A percentile compares a stretch with the other conserved stretches of the same genome.
Conservation (phyloP, 2,329 filamentous ascomycete genomes). For the Tolypocladium sp. region DNA sequence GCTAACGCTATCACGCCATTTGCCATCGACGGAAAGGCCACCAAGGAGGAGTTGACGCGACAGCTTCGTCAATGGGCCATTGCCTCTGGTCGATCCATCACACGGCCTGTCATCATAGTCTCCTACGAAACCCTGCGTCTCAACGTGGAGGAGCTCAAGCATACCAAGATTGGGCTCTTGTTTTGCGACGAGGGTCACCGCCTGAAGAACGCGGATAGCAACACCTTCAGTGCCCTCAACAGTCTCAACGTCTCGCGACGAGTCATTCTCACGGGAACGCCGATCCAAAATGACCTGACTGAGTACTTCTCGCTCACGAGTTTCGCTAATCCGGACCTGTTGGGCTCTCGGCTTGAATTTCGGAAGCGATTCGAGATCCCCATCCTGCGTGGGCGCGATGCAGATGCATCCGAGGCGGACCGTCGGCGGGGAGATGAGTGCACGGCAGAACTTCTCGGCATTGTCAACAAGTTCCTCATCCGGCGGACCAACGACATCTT, state of each 20-base stretch:
- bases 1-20: constrained; percentile 86
- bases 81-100: constrained; percentile 78
- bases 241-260: constrained; percentile 81
- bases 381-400: constrained; percentile 84
- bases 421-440: constrained; percentile 76
- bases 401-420: constrained; percentile 76
- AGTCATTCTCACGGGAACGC: constrained; percentile 92
- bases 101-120: constrained; percentile 89
- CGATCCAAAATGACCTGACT: constrained; percentile 96
- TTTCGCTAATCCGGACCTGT: constrained; percentile 88
- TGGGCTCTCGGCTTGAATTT: constrained; percentile 84
- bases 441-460: constrained; percentile 65
- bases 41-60: constrained; percentile 83
- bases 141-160: constrained; percentile 81
- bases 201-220: constrained; percentile 91
- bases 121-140: constrained; percentile 93
- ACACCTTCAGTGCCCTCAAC: constrained; percentile 88
- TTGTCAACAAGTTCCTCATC: constrained; percentile 98
- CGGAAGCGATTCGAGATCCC: constrained; percentile 90
- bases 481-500: constrained; percentile 95
- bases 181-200: constrained; percentile 96
- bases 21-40: constrained; percentile 91
- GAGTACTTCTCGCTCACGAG: constrained; percentile 95
- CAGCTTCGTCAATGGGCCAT: constrained; percentile 95
- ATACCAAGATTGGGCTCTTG: constrained; percentile 83